phyloP scores from a whole-genome alignment of 2,329 filamentous ascomycete genomes.

The Fusarium nodosum region DNA sequence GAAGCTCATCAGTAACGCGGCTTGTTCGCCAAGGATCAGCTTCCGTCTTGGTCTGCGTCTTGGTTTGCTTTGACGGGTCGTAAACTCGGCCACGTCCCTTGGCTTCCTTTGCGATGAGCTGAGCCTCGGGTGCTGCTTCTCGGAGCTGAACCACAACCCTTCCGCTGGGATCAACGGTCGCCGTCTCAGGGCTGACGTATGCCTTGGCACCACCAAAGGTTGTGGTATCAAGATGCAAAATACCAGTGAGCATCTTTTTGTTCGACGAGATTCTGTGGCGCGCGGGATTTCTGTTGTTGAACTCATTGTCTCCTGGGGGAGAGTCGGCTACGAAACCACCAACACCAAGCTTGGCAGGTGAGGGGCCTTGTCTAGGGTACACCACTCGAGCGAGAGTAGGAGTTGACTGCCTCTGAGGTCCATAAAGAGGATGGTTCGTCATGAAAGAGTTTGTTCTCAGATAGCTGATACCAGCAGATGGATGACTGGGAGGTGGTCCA shows the following conservation, averaged over 20 bases:
- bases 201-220: constrained; percentile 68
- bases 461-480: constrained; percentile 73
- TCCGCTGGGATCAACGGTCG: constrained; percentile 64
- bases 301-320: constrained; percentile 59
- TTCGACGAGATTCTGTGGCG: constrained; percentile 32
- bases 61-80: constrained; percentile 43
- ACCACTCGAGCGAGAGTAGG: constrained; percentile 67
- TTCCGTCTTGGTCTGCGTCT: constrained; percentile 13
- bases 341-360: constrained; percentile 63
- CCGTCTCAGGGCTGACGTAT: constrained; percentile 62
- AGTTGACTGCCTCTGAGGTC: constrained; percentile 65
- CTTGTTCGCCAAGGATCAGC: constrained; percentile 43
- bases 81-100: constrained; percentile 55
- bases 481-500: constrained; percentile 72
- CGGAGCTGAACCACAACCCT: constrained; percentile 61
- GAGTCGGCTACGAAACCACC: constrained; percentile 66
- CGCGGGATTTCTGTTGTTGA: constrained; percentile 52
- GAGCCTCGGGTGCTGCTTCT: constrained; percentile 56
- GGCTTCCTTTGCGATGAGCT: constrained; percentile 63
- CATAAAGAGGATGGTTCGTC: constrained; percentile 73
- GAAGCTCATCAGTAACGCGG: constrained; percentile 50
- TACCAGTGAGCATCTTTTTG: constrained; percentile 52
- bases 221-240: constrained; percentile 61
- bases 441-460: constrained; percentile 67
- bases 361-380: constrained; percentile 56